phyloP scores from a whole-genome alignment of 1,284 basidiomycete genomes.

The Cutaneotrichosporon spelunceum region DNA sequence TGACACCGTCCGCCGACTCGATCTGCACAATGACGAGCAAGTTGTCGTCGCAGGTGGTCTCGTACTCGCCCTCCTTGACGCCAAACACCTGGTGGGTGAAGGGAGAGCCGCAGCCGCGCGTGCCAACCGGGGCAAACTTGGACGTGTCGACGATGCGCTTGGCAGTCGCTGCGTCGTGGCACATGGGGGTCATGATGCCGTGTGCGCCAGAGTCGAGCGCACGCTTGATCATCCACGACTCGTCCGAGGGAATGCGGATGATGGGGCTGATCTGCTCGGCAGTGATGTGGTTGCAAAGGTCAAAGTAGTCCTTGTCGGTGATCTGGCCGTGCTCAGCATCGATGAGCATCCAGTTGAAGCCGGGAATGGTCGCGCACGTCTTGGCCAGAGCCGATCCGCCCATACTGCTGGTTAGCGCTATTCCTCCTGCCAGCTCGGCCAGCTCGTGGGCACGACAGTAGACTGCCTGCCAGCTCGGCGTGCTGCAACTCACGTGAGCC shows the following conservation, averaged over 20 bases:
- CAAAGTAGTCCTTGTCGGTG: constrained; percentile 27
- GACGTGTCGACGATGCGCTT: constrained; percentile 28
- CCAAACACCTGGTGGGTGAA: constrained; percentile 41
- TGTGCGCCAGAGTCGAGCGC: constrained; percentile 46
- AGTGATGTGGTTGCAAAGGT: constrained; percentile 17
- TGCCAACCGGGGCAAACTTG: constrained; percentile 35
- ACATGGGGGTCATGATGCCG: constrained; percentile 42
- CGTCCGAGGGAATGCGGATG: constrained; percentile 39
- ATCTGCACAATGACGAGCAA: constrained; percentile 44
- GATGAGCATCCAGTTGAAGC: constrained; percentile 32
- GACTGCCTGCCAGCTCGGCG: background rate
- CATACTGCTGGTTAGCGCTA: background rate
- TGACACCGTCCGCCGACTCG: constrained; percentile 38
- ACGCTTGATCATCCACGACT: constrained; percentile 42
- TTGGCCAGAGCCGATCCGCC: constrained; percentile 17
- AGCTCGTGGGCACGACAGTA: too few relatives aligned
- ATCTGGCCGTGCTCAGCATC: constrained; percentile 32
- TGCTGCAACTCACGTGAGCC: constrained; percentile 14
- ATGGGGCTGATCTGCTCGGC: constrained; percentile 35
- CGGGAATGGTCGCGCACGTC: constrained; percentile 23
- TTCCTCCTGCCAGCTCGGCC: background rate
- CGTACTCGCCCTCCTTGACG: constrained; percentile 37
- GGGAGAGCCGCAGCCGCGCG: constrained; percentile 39
- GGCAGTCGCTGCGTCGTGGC: constrained; percentile 32
- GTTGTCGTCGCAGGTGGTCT: constrained; percentile 34